These are phyloP conservation scores for Pelargonium citronellum DNA, from an alignment of 441 rosid species.

Conservation along the genomic window DNA sequence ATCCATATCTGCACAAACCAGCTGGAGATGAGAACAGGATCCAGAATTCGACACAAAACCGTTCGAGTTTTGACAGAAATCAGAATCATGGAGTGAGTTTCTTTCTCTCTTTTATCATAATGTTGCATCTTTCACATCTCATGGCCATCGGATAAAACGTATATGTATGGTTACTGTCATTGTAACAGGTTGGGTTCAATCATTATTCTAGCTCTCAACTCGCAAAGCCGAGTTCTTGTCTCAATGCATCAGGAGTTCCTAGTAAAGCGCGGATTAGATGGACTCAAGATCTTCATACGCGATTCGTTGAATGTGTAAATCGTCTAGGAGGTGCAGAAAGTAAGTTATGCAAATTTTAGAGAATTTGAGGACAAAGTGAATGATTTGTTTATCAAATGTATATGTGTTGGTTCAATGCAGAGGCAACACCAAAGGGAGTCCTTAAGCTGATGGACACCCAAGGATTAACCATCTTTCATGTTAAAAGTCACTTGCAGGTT, in stretches of 20 bases:
- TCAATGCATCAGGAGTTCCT: slow-evolving; percentile 7
- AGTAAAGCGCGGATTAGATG: slow-evolving; percentile 32
- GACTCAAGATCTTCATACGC: slow-evolving; percentile 33
- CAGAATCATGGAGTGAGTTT: slow-evolving; percentile 15
- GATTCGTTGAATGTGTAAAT: slow-evolving; percentile 31
- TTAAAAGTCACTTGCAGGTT: slow-evolving; percentile 44
- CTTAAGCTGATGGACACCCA: slow-evolving; percentile 31
- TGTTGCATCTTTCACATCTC: neutral
- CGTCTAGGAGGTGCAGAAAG: slow-evolving; percentile 38
- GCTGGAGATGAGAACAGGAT: neutral
- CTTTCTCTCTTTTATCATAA: neutral
- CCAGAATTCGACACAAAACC: neutral
- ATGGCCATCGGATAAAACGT: neutral
- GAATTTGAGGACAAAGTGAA: neutral
- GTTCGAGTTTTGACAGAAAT: slow-evolving; percentile 5
- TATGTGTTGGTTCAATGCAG: slow-evolving; percentile 16
- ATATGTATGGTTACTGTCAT: neutral
- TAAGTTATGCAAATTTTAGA: slow-evolving; percentile 9
- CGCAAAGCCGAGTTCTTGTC: slow-evolving; percentile 10
- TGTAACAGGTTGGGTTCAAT: slow-evolving; percentile 4
- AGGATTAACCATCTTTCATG: slow-evolving; percentile 34
- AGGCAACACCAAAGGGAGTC: slow-evolving; percentile 37
- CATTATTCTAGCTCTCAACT: slow-evolving; percentile 9
- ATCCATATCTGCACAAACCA: neutral
- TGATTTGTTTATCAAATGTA: neutral